Evolutionary conservation across 371 early-diverging fungal species (phyloP), one percentile per base, ranked within the genome.

Genomic region (Smittium culicis): DNA sequence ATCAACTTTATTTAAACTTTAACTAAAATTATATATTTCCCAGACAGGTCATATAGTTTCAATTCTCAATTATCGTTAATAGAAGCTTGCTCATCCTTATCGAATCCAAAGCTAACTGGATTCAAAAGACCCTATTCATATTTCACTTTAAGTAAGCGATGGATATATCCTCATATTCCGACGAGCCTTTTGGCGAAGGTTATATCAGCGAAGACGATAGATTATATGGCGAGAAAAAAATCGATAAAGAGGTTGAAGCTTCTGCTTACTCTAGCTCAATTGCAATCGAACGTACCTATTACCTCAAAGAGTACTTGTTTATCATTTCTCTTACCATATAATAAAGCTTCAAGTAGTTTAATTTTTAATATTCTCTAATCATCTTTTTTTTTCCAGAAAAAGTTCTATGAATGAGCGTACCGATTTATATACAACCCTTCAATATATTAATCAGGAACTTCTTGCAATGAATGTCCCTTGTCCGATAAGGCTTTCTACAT

Each of bases 361-460:
- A n/a, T n/a, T n/a, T n/a, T n/a, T 45, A 5, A 45, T 45, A 11
- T 45, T 45, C 20, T 20, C 20, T 20, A 45, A 45, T 45, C 45
- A 45, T 45, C 45, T 45, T 45, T n/a, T 24, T 31, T 32, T 63
- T n/a, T 24, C 35, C 5, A 27, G n/a, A 33, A n/a, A 33, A 27
- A 63, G 63, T 32, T n/a, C 31, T 27, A 63, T 63, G 63, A 35
- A 34, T 14, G 63, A 63, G 35, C 27, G 63, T 8, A n/a, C 31
- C 20, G 66, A 75, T 62, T 73, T 76, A 8, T 69, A 75, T 31
- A 64, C 69, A 1, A 34, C 66, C 0, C 66, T 78, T 58, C 78
- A 77, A 58, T 67, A 69, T 35, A 72, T 78, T 54, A 78, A 77
- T 62, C 74, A 71, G 28, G 78, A 78, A 67, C 68, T 78, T 34